Base-by-base conservation (phyloP, 2,329 filamentous ascomycete genomes). In the Neofusicoccum laricinum region DNA sequence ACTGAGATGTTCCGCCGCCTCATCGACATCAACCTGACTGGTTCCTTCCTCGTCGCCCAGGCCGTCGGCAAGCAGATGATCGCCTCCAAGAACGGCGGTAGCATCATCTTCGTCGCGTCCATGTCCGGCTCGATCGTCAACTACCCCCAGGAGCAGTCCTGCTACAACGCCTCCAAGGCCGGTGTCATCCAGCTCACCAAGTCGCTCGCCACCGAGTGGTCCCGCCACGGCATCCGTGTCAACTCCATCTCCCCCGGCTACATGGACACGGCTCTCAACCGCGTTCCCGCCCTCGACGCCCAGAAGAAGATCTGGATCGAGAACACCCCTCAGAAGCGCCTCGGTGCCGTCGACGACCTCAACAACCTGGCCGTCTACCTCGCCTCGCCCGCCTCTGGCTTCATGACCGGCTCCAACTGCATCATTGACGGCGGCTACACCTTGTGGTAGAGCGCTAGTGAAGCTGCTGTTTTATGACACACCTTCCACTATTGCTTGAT, bases 171-270 rank as follows among this genome's bases (percentile, higher is more conserved):
- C 34, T 91, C 89, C 78, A 93, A 93, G 85, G 90, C 91, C 15
- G 90, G 88, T 71, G 89, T 93, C 41, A 85, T 92, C 69, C 88
- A 91, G 79, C 85, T 93, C 61, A 89, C 87, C 78, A 92, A 91
- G 82, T 92, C 90, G 3, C 86, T 95, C 25, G 91, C 90, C 48
- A 90, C 90, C 63, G 91, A 95, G 80, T 94, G 91, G 91, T 90
- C 91, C 72, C 90, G 91, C 79, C 85, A 92, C 78, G 84, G 85
- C 70, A 92, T 94, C 73, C 88, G 91, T 41, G 90, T 93, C 72
- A 95, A 95, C 84, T 89, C 87, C 77, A 92, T 94, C 78, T 91
- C 88, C 6, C 91, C 91, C 19, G 91, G 91, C 34, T 94, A 94
- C 82, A 93, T 94, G 88, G 90, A 93, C 81, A 95, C 91, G 4